phyloP scores from a whole-genome alignment of 1,284 basidiomycete genomes.

The Cryptococcus floricola region DNA sequence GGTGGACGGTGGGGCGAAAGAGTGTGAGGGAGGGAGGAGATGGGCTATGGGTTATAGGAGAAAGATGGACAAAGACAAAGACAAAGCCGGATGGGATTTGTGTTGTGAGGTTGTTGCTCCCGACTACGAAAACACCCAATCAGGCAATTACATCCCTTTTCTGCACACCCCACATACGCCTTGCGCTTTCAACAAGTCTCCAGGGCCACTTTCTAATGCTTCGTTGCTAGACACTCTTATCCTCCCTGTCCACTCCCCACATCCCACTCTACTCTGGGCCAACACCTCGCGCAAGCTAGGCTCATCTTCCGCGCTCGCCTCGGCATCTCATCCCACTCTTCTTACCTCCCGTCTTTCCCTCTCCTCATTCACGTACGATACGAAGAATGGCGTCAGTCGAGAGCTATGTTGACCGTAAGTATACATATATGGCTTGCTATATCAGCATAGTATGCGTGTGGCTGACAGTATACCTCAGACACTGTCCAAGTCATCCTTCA shows the following conservation, averaged over 20 bases:
- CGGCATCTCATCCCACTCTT: not conserved
- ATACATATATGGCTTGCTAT: not conserved
- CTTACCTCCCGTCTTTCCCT: not conserved
- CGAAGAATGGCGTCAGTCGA: constrained; percentile 40
- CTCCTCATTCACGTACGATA: not conserved
- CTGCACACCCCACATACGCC: not conserved
- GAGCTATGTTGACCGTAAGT: constrained; percentile 44
- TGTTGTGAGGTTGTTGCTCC: not conserved
- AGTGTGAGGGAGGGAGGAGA: constrained; percentile 1
- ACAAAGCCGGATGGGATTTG: constrained; percentile 1
- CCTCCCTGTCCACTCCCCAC: not conserved
- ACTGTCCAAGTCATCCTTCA: constrained; percentile 49
- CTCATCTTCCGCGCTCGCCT: not conserved
- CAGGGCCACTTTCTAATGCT: not conserved
- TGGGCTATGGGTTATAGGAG: not conserved
- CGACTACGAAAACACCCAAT: not conserved
- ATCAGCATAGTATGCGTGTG: not conserved
- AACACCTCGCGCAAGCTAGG: not conserved
- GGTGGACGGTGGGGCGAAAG: not conserved
- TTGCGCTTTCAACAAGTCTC: not conserved
- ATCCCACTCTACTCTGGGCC: not conserved
- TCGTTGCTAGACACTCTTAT: no score
- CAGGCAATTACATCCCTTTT: not conserved
- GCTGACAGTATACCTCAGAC: constrained; percentile 21
- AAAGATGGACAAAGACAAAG: not conserved